A percentile compares a stretch with the other conserved stretches of the same genome.
Conservation (phyloP, 352 stramenopile species). For the Globisporangium radiosum region DNA sequence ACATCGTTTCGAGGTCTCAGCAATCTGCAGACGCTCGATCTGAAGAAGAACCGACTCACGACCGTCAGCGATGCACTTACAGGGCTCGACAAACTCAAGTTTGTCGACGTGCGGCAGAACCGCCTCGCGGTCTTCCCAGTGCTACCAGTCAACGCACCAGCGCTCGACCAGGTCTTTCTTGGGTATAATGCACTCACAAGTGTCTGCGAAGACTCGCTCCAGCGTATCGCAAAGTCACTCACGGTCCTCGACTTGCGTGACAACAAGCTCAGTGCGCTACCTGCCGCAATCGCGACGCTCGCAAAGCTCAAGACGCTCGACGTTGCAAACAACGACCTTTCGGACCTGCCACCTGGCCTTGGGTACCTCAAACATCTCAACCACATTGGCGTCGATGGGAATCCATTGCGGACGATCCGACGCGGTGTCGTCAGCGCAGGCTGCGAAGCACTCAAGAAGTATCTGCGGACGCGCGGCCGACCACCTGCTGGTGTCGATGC, state of each 20-base stretch:
- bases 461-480: conserved; percentile 58
- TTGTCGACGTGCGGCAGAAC: conserved; percentile 73
- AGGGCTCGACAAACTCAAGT: conserved; percentile 41
- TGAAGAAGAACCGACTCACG: conserved; percentile 75
- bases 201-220: conserved; percentile 52
- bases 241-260: conserved; percentile 75
- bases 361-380: conserved; percentile 76
- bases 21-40: conserved; percentile 58
- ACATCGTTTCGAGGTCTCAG: conserved; percentile 33
- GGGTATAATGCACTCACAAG: conserved; percentile 62
- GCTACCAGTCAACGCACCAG: conserved; percentile 36
- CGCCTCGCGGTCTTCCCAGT: conserved; percentile 51
- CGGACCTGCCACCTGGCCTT: conserved; percentile 63
- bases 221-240: conserved; percentile 56
- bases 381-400: conserved; percentile 70
- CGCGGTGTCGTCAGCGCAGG: conserved; percentile 54
- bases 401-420: conserved; percentile 67
- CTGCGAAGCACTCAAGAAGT: conserved; percentile 78
- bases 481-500: conserved; percentile 52
- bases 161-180: conserved; percentile 70
- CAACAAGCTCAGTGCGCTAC: conserved; percentile 66
- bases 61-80: conserved; percentile 33
- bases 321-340: conserved; percentile 75
- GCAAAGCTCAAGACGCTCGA: conserved; percentile 77
- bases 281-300: conserved; percentile 44